phyloP scores from a whole-genome alignment of 2,329 filamentous ascomycete species.

The Colletotrichum nymphaeae region DNA sequence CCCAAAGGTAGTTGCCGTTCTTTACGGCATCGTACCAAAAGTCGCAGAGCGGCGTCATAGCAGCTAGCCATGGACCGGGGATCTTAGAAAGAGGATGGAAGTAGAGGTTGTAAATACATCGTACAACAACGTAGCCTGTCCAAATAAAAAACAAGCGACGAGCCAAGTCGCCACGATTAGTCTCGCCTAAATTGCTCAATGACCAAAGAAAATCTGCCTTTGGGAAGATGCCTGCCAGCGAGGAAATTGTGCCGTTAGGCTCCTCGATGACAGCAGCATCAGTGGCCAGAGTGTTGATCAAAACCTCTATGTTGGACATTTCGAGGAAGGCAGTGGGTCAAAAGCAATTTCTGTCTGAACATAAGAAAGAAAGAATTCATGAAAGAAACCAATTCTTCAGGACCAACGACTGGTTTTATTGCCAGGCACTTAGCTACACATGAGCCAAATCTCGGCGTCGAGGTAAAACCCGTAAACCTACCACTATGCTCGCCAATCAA shows the following conservation, averaged over 20 bases:
- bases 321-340: background rate
- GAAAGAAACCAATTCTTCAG: background rate
- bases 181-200: background rate
- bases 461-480: background rate
- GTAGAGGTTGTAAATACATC: slow-evolving; percentile 40
- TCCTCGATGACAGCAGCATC: background rate
- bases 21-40: slow-evolving; percentile 42
- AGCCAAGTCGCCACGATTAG: background rate
- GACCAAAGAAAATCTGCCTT: background rate
- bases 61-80: slow-evolving; percentile 44
- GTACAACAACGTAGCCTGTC: background rate
- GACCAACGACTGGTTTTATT: background rate
- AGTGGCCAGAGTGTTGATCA: background rate
- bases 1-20: slow-evolving; percentile 40
- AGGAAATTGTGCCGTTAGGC: background rate
- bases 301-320: background rate
- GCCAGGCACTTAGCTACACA: background rate
- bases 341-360: background rate
- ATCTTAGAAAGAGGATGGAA: slow-evolving; percentile 44
- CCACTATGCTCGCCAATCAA: background rate
- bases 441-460: background rate
- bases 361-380: background rate
- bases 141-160: background rate
- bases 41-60: slow-evolving; percentile 41
- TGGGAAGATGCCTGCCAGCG: background rate